Percentiles rank a stretch among this genome's conserved stretches.
These are phyloP conservation scores for Hypsizygus ulmarius DNA, from an alignment of 1,284 basidiomycete species.

Conservation along the genomic window DNA sequence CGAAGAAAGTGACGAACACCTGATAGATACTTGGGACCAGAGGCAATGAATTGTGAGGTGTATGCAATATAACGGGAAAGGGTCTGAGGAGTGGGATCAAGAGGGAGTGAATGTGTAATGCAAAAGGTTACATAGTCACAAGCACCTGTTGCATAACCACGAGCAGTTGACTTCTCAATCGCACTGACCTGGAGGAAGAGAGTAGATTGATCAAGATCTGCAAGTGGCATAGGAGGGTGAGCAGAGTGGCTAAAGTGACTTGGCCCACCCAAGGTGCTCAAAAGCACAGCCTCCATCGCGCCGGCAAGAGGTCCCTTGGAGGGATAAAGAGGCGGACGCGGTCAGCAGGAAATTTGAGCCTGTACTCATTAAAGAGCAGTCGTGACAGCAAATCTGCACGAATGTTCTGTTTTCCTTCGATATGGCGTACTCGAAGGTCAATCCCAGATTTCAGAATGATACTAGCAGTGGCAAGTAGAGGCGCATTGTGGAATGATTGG, in stretches of 20 bases:
- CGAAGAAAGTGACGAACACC: constrained; percentile 10
- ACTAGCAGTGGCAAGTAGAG: constrained; percentile 8
- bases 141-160: constrained; percentile 20
- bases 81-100: constrained; percentile 22
- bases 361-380: constrained; percentile 13
- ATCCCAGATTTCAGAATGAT: constrained; percentile 17
- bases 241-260: background rate
- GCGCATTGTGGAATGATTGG: background rate
- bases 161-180: constrained; percentile 18
- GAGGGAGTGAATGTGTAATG: constrained; percentile 13
- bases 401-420: constrained; percentile 18
- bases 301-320: constrained; percentile 6
- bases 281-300: constrained; percentile 17
- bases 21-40: constrained; percentile 21
- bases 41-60: constrained; percentile 19
- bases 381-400: constrained; percentile 20
- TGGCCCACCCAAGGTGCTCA: constrained; percentile 12
- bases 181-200: constrained; percentile 17
- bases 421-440: constrained; percentile 16
- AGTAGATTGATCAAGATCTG: constrained; percentile 5
- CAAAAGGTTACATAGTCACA: constrained; percentile 26
- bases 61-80: constrained; percentile 20
- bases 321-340: constrained; percentile 16
- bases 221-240: background rate
- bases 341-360: constrained; percentile 11